Evolutionary conservation across 345 rosid species (phyloP), one percentile per base, ranked within the genome.

Genomic region (Cardamine chenopodiifolia): DNA sequence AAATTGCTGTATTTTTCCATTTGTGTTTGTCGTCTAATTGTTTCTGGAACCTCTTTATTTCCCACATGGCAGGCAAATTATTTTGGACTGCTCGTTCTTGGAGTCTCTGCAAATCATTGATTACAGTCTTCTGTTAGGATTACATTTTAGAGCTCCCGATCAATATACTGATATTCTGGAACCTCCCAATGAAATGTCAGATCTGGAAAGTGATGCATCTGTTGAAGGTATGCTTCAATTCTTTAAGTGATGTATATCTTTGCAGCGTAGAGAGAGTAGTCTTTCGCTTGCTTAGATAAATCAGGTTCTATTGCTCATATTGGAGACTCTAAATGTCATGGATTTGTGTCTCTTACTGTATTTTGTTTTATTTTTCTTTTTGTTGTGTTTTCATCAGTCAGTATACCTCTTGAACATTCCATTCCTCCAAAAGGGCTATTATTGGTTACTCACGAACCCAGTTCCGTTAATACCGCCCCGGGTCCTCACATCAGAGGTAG

Each of bases 401-500:
- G 66, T 58, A 70, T 58, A 68, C 69, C 85, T 39, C 85, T 65
- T 62, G 92, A 78, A 72, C 81, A 78, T 11, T 48, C 71, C 70
- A 86, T 84, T 78, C 93, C 96, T 64, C 84, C 94, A 8, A 87
- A 82, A 77, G 89, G 96, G 26, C 59, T 92, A 54, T 62, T 82
- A 70, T 68, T 92, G 56, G 96, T 89, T 28, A 86, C 89, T 61
- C 97, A 92, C 50, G 97, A 92, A 68, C 97, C 97, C 1, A 78
- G 53, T 77, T 83, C 60, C 9, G 96, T 86, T 56, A 86, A 68
- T 75, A 87, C 86, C 3, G 82, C 87, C 52, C 97, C 96, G 0
- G 97, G 97, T 77, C 86, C 96, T 71, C 97, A 92, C 78, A 89
- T 88, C 75, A 82, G 97, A 84, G 97, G 97, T 66, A 85, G 83